These are phyloP conservation scores for Russula sp. DNA, from an alignment of 768 basidiomycete species.

Conservation along the genomic window DNA sequence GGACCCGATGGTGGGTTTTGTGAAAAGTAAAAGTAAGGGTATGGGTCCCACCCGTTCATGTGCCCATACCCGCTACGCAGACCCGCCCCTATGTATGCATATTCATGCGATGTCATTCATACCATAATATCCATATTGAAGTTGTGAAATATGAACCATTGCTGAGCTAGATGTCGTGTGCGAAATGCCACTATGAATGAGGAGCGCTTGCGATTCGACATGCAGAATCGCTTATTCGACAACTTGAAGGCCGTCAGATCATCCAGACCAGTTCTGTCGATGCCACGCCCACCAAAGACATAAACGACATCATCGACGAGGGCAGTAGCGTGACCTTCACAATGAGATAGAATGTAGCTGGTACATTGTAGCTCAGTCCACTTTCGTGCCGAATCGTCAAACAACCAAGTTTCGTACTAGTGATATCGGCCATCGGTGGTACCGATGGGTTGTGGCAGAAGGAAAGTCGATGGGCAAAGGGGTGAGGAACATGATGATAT, in stretches of 20 bases:
- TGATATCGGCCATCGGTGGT: slow-evolving; percentile 99
- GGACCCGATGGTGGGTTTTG: too few relatives aligned
- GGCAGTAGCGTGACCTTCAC: slow-evolving; percentile 95
- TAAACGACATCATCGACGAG: slow-evolving; percentile 97
- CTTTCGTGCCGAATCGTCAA: slow-evolving; percentile 69
- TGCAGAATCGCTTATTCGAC: slow-evolving; percentile 65
- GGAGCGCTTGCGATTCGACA: neutral
- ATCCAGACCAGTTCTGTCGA: slow-evolving; percentile 92
- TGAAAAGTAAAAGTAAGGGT: too few relatives aligned
- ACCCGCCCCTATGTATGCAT: too few relatives aligned
- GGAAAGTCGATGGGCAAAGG: slow-evolving; percentile 26
- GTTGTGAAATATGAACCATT: slow-evolving; percentile 99
- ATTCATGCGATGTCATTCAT: too few relatives aligned
- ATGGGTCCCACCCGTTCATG: too few relatives aligned
- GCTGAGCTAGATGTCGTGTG: slow-evolving; percentile 59
- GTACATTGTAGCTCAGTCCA: slow-evolving; percentile 96
- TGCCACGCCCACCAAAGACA: slow-evolving; percentile 94
- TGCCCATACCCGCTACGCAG: too few relatives aligned
- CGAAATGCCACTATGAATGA: too few relatives aligned
- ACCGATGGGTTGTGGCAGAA: slow-evolving; percentile 41
- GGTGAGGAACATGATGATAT: slow-evolving; percentile 27
- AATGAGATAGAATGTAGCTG: slow-evolving; percentile 93
- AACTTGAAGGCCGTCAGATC: slow-evolving; percentile 98
- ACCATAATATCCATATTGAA: too few relatives aligned
- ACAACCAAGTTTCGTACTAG: slow-evolving; percentile 98